Evolutionary conservation across 805 yeast species (phyloP).

Genomic region (Wickerhamomyces pijperi): DNA sequence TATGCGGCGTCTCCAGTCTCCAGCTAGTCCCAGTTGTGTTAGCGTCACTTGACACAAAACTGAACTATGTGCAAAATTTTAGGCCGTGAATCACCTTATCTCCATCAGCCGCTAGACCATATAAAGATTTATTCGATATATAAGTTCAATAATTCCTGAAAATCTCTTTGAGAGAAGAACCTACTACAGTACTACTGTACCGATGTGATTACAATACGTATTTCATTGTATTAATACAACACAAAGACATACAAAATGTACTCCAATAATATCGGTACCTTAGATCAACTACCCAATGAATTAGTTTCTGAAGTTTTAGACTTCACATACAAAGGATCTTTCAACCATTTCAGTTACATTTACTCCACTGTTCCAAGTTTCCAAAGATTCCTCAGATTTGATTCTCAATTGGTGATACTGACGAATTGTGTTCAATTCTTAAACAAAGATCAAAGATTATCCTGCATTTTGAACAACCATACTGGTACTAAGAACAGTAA

Average conservation of each 20-base stretch:
- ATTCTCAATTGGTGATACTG: not conserved
- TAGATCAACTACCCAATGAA: not conserved
- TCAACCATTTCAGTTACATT: not conserved
- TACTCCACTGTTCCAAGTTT: not conserved
- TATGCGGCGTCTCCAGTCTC: not conserved
- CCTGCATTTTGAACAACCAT: too few relatives aligned
- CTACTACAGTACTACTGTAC: too few relatives aligned
- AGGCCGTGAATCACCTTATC: too few relatives aligned
- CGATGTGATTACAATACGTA: too few relatives aligned
- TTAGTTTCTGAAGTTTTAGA: not conserved
- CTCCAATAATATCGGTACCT: not conserved
- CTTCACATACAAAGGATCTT: not conserved
- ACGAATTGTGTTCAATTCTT: not conserved
- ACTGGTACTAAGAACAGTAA: too few relatives aligned
- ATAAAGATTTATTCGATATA: too few relatives aligned
- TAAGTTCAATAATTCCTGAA: too few relatives aligned
- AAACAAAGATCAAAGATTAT: not conserved
- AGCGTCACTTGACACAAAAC: not conserved
- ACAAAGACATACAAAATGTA: too few relatives aligned
- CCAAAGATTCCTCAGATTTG: not conserved
- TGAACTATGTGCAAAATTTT: too few relatives aligned
- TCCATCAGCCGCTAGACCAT: too few relatives aligned
- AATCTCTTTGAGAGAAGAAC: too few relatives aligned
- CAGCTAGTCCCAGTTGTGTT: not conserved
- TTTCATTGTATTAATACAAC: too few relatives aligned